A percentile compares a stretch with the other conserved stretches of the same genome.
Conservation (phyloP, 495 filamentous ascomycete species). For the Neohortaea acidophila region DNA sequence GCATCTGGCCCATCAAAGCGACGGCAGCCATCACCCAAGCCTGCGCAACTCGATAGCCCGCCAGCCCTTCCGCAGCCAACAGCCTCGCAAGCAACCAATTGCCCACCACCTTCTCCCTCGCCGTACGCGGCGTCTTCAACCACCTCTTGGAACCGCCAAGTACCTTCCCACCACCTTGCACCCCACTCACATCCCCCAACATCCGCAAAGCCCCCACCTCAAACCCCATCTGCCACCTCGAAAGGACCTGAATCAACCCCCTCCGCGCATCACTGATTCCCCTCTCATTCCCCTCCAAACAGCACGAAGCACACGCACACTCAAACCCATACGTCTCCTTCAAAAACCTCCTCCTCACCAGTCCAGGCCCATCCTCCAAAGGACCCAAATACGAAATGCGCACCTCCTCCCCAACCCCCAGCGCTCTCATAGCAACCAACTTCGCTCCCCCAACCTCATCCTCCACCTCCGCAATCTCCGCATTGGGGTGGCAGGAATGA, state of each 20-base stretch:
- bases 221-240: too few species aligned
- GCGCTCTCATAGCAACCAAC: not conserved
- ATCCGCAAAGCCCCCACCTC: too few species aligned
- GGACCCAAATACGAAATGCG: not conserved
- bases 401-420: slow-evolving; percentile 2
- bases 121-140: not conserved
- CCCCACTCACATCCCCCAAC: not conserved
- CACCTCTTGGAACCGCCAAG: too few species aligned
- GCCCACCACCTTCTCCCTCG: not conserved
- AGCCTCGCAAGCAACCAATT: not conserved
- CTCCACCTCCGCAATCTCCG: not conserved
- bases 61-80: not conserved
- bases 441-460: not conserved
- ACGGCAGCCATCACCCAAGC: not conserved
- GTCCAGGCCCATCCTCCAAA: not conserved
- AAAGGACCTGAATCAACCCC: not conserved
- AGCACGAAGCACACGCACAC: not conserved
- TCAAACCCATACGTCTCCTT: not conserved
- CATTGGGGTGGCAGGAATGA: slow-evolving; percentile 1
- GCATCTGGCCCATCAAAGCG: not conserved
- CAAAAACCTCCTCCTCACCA: not conserved
- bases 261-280: not conserved
- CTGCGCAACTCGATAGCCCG: not conserved
- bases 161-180: not conserved
- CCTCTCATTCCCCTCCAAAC: not conserved